Evolutionary conservation across 306 rosid species (phyloP).

Genomic region (Morella rubra): DNA sequence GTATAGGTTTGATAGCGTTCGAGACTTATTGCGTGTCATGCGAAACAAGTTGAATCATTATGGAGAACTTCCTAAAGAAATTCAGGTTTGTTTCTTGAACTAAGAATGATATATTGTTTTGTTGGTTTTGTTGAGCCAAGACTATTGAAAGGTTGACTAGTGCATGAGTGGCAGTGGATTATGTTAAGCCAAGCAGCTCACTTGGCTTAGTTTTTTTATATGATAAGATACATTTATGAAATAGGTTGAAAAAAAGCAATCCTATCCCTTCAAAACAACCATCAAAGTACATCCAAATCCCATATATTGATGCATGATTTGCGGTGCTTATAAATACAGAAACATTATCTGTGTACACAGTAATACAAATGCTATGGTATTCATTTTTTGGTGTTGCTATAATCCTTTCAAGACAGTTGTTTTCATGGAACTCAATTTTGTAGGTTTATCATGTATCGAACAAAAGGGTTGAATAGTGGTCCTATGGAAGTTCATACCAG

Average conservation of each 20-base stretch:
- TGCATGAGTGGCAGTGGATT: background rate
- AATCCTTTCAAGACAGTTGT: too few relatives aligned
- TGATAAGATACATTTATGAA: background rate
- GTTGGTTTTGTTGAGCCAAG: background rate
- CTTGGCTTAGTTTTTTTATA: background rate
- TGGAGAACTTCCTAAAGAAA: slow-evolving; percentile 71
- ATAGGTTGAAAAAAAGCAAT: background rate
- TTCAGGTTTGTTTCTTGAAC: slow-evolving; percentile 57
- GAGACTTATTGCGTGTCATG: slow-evolving; percentile 79
- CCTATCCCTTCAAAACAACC: background rate
- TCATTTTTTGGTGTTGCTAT: too few relatives aligned
- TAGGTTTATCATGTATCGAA: background rate
- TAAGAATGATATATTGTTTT: background rate
- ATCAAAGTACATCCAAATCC: background rate
- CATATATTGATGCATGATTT: background rate
- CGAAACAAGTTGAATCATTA: slow-evolving; percentile 84
- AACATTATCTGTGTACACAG: too few relatives aligned
- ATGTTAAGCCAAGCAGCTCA: background rate
- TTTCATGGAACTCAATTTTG: background rate
- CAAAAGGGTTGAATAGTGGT: background rate
- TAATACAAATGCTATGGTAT: too few relatives aligned
- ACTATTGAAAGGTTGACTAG: background rate
- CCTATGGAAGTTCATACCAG: background rate
- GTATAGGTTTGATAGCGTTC: slow-evolving; percentile 71
- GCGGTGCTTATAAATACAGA: too few relatives aligned